phyloP scores from a whole-genome alignment of 2,329 filamentous ascomycete genomes.

The Ilyonectria destructans region DNA sequence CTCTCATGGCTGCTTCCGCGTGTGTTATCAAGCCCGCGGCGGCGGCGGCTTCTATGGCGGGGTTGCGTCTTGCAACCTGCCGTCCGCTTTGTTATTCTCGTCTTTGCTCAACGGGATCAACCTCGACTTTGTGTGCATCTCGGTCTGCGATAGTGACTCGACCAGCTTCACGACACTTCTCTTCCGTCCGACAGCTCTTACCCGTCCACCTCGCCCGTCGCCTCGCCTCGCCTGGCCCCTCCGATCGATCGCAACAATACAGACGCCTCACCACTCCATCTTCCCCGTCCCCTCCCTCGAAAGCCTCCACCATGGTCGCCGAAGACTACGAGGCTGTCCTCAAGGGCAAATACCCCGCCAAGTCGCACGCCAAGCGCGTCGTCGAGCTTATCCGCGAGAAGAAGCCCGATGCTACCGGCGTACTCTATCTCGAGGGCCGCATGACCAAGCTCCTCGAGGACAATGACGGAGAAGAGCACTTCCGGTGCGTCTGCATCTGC shows the following conservation, averaged over 20 bases:
- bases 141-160: background rate
- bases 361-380: slow-evolving; percentile 89
- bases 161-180: background rate
- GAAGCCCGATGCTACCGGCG: slow-evolving; percentile 74
- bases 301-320: slow-evolving; percentile 53
- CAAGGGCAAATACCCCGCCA: slow-evolving; percentile 83
- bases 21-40: slow-evolving; percentile 35
- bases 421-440: slow-evolving; percentile 91
- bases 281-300: background rate
- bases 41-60: slow-evolving; percentile 27
- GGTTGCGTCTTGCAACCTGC: slow-evolving; percentile 24
- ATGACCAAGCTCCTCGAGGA: slow-evolving; percentile 89
- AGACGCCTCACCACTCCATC: slow-evolving; percentile 18
- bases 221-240: background rate
- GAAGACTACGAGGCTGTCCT: slow-evolving; percentile 68
- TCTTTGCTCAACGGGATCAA: background rate
- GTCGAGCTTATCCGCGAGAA: slow-evolving; percentile 82
- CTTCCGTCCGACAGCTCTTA: background rate
- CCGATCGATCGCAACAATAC: background rate
- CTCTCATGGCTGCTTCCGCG: slow-evolving; percentile 19
- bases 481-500: slow-evolving; percentile 70
- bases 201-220: background rate
- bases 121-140: background rate
- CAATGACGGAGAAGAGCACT: slow-evolving; percentile 86
- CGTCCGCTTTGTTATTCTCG: slow-evolving; percentile 10